These are phyloP conservation scores for Tylopilus intermedius DNA, from an alignment of 768 basidiomycete species.

Conservation along the genomic window DNA sequence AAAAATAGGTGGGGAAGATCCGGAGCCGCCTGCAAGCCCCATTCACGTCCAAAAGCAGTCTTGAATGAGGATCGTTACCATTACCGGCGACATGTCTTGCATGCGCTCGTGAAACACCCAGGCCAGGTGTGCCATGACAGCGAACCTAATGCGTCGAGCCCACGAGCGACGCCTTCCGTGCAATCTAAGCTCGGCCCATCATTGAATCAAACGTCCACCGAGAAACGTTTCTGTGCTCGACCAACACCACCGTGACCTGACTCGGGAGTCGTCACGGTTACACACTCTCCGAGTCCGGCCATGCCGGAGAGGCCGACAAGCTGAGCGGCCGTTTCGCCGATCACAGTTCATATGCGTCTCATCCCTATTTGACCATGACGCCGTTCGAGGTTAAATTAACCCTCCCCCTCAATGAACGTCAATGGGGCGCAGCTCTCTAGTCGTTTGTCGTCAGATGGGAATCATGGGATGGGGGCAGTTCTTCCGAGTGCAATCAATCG, in stretches of 20 bases:
- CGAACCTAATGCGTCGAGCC: background rate
- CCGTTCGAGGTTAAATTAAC: background rate
- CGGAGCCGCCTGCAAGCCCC: background rate
- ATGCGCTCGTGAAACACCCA: too few species aligned
- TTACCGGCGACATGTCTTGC: background rate
- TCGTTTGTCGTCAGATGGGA: background rate
- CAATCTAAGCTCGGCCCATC: too few species aligned
- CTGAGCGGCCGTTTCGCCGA: background rate
- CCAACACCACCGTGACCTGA: too few species aligned
- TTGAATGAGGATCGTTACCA: background rate
- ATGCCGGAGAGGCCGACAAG: background rate
- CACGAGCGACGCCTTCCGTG: too few species aligned
- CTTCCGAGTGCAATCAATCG: too few species aligned
- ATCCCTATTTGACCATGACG: background rate
- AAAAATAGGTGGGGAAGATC: background rate
- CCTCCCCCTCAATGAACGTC: background rate
- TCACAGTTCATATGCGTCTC: background rate
- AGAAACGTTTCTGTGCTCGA: background rate
- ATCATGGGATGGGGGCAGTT: background rate
- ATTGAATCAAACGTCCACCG: background rate
- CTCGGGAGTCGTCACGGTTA: too few species aligned
- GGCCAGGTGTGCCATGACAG: background rate
- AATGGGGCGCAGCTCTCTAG: background rate
- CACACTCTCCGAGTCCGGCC: too few species aligned
- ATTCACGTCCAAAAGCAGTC: background rate